phyloP scores from a whole-genome alignment of 768 basidiomycete species.

The Suillus subalutaceus region DNA sequence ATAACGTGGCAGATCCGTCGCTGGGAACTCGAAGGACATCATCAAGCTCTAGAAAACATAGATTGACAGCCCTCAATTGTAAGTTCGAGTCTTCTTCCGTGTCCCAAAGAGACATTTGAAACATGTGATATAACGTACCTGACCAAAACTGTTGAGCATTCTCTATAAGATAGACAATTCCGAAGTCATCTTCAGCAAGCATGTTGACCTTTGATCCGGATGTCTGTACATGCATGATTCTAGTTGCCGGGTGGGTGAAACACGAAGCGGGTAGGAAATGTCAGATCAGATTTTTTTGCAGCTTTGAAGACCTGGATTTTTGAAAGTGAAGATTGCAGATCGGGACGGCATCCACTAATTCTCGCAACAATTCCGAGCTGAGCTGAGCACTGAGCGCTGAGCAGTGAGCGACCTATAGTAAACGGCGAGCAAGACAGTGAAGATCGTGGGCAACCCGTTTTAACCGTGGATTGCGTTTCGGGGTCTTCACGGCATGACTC shows the following conservation, averaged over 20 bases:
- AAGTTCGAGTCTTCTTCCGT: slow-evolving; percentile 12
- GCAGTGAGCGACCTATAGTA: not conserved
- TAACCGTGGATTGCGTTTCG: not conserved
- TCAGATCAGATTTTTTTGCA: slow-evolving; percentile 1
- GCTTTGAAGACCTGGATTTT: not conserved
- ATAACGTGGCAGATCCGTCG: slow-evolving; percentile 61
- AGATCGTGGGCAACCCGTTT: slow-evolving; percentile 1
- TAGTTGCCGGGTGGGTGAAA: slow-evolving; percentile 2
- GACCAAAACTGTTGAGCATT: slow-evolving; percentile 91
- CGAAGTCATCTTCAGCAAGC: slow-evolving; percentile 62
- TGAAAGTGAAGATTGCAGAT: not conserved
- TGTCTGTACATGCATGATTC: slow-evolving; percentile 21
- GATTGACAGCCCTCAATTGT: slow-evolving; percentile 6
- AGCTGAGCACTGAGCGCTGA: not conserved
- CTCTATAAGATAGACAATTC: slow-evolving; percentile 81
- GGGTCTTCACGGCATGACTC: slow-evolving; percentile 4
- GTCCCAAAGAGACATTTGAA: slow-evolving; percentile 13
- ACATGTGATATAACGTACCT: slow-evolving; percentile 50
- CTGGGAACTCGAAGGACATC: slow-evolving; percentile 73
- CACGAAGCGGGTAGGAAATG: slow-evolving; percentile 12
- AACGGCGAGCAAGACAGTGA: not conserved
- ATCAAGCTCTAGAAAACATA: slow-evolving; percentile 70
- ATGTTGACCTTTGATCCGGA: slow-evolving; percentile 22
- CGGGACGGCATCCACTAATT: not conserved
- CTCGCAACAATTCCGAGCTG: not conserved